Evolutionary conservation across 2,329 filamentous ascomycete species (phyloP).

Genomic region (Arachnopeziza araneosa): DNA sequence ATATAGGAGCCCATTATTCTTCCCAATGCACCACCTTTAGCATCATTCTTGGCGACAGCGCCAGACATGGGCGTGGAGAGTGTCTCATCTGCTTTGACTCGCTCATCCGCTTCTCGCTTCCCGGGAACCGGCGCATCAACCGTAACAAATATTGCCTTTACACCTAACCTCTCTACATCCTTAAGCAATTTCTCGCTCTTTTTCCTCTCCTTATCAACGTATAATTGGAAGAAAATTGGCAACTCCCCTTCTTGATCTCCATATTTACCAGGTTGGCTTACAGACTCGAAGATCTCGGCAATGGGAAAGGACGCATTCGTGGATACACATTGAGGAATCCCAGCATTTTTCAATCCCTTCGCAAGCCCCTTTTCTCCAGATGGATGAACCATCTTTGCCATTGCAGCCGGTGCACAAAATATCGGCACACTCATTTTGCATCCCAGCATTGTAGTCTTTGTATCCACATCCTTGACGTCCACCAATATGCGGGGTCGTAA

Average conservation of each 20-base stretch:
- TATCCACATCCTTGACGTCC: conserved; percentile 49
- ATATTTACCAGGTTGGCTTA: conserved; percentile 18
- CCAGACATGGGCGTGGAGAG: conserved; percentile 45
- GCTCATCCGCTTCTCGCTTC: conserved; percentile 45
- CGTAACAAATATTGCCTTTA: conserved; percentile 52
- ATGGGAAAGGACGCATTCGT: conserved; percentile 57
- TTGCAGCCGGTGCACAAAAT: conserved; percentile 59
- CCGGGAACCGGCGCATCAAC: conserved; percentile 52
- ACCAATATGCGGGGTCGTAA: conserved; percentile 54
- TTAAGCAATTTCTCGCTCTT: conserved; percentile 46
- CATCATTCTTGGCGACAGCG: conserved; percentile 44
- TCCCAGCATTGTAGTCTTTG: conserved; percentile 50
- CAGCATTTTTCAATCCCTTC: conserved; percentile 43
- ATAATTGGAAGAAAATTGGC: conserved; percentile 52
- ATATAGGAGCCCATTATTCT: conserved; percentile 52
- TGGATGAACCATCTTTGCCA: conserved; percentile 57
- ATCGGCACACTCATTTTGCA: conserved; percentile 48
- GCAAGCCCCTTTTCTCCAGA: conserved; percentile 58
- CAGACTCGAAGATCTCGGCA: conserved; percentile 41
- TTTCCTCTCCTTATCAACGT: conserved; percentile 50
- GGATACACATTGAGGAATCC: conserved; percentile 55
- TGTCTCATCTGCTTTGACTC: conserved; percentile 41
- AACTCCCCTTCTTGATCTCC: conserved; percentile 9
- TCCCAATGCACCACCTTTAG: conserved; percentile 49
- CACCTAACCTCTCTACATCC: conserved; percentile 40